These are phyloP conservation scores for Biancaea sappan DNA, from an alignment of 306 rosid genomes.

Conservation along the genomic window DNA sequence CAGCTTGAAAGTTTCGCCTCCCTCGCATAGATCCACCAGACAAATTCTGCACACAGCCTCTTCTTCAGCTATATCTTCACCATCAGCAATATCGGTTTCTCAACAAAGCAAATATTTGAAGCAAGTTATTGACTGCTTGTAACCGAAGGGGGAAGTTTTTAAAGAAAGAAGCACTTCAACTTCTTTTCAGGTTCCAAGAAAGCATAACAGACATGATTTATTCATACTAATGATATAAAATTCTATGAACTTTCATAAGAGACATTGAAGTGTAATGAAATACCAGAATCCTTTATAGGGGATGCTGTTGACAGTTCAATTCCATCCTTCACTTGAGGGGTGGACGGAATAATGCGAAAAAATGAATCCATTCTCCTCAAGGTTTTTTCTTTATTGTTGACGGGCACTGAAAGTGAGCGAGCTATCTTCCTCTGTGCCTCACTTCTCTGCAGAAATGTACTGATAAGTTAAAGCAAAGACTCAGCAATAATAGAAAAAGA, in stretches of 20 bases:
- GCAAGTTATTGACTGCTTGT: constrained; percentile 8
- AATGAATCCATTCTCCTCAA: constrained; percentile 88
- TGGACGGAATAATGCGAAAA: constrained; percentile 84
- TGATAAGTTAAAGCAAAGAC: constrained; percentile 13
- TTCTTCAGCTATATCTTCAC: constrained; percentile 96
- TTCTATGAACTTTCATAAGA: constrained; percentile 12
- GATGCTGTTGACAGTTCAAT: constrained; percentile 44
- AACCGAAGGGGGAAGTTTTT: neutral
- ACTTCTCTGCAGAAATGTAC: constrained; percentile 59
- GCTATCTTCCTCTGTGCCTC: constrained; percentile 59
- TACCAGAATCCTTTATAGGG: constrained; percentile 67
- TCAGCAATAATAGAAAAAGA: constrained; percentile 9
- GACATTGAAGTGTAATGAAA: constrained; percentile 18
- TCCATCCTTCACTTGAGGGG: constrained; percentile 79
- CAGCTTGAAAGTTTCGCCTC: constrained; percentile 96
- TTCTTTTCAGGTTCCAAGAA: neutral
- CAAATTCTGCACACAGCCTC: constrained; percentile 98
- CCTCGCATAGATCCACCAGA: constrained; percentile 87
- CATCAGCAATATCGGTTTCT: constrained; percentile 60
- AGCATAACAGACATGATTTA: neutral
- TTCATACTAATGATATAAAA: constrained; percentile 20
- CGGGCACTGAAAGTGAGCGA: constrained; percentile 95
- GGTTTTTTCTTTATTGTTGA: constrained; percentile 58
- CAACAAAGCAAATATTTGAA: constrained; percentile 41
- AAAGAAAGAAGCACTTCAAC: neutral